These are phyloP conservation scores for Ambrosiella cleistominuta DNA, from an alignment of 2,329 filamentous ascomycete species.

Conservation along the genomic window DNA sequence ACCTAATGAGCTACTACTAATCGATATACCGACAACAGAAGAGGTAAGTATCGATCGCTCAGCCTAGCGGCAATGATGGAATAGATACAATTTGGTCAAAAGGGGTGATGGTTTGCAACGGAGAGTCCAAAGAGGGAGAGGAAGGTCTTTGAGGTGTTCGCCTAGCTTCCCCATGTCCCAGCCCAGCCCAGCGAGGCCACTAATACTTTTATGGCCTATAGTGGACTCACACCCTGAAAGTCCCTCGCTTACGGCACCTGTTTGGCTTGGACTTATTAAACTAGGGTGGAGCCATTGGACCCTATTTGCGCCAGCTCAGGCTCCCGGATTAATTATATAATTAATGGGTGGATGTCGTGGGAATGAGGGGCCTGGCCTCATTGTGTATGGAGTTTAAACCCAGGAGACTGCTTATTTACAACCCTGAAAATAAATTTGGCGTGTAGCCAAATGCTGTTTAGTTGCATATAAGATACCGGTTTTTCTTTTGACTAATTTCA, in stretches of 20 bases:
- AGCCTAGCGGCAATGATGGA: background rate
- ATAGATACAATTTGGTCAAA: constrained; percentile 1
- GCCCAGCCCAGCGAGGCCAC: too few relatives aligned
- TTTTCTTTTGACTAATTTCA: too few relatives aligned
- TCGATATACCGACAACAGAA: background rate
- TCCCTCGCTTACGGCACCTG: background rate
- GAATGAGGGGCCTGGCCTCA: background rate
- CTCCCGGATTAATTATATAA: background rate
- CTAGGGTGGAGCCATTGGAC: background rate
- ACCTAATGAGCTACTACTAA: background rate
- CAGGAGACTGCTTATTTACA: background rate
- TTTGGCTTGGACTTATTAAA: background rate
- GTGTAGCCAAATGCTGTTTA: background rate
- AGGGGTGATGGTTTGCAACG: constrained; percentile 1
- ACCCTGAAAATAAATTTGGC: background rate
- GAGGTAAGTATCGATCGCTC: background rate
- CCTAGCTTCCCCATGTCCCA: too few relatives aligned
- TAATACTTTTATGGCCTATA: too few relatives aligned
- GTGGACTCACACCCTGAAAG: background rate
- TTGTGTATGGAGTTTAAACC: background rate
- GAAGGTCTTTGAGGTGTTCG: background rate
- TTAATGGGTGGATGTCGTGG: background rate
- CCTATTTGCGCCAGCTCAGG: background rate
- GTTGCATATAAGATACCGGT: background rate
- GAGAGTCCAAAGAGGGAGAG: background rate